Percentiles rank a stretch among this genome's conserved stretches.
Evolutionary conservation across 78 protist species (phyloP).

Genomic region (slime mould (Dictyostelium discoideum)): DNA sequence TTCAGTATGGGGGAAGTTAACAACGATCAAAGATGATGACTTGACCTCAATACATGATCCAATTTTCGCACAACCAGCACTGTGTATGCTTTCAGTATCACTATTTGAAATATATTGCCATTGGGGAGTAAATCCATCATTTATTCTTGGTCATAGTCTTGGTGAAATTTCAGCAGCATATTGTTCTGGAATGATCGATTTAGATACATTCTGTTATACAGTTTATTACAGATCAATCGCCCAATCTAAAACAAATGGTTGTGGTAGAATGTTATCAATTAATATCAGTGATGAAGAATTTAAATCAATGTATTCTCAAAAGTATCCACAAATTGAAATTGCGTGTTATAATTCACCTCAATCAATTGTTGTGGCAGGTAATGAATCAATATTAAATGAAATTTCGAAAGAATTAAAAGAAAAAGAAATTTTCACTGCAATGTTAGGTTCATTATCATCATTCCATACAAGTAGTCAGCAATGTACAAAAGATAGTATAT

Average conservation of each 20-base stretch:
- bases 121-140: conserved; percentile 44
- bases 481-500: not conserved
- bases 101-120: conserved; percentile 13
- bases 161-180: conserved; percentile 58
- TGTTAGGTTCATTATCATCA: conserved; percentile 42
- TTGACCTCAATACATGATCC: conserved; percentile 23
- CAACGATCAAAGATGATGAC: no score
- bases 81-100: conserved; percentile 37
- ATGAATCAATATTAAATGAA: not conserved
- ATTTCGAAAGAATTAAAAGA: not conserved
- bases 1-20: no score
- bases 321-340: conserved; percentile 12
- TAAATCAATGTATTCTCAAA: not conserved
- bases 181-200: conserved; percentile 15
- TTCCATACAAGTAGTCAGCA: conserved; percentile 45
- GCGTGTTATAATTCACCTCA: conserved; percentile 31
- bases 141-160: conserved; percentile 73
- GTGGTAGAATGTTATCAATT: conserved; percentile 61
- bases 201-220: not conserved
- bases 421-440: not conserved
- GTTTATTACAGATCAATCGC: conserved; percentile 8
- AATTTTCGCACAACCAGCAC: conserved; percentile 48
- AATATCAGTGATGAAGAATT: not conserved
- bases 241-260: conserved; percentile 18
- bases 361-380: conserved; percentile 49